Percentiles rank a stretch among this genome's conserved stretches.
Evolutionary conservation across 495 filamentous ascomycete species (phyloP).

Genomic region (Aspergillus baeticus): DNA sequence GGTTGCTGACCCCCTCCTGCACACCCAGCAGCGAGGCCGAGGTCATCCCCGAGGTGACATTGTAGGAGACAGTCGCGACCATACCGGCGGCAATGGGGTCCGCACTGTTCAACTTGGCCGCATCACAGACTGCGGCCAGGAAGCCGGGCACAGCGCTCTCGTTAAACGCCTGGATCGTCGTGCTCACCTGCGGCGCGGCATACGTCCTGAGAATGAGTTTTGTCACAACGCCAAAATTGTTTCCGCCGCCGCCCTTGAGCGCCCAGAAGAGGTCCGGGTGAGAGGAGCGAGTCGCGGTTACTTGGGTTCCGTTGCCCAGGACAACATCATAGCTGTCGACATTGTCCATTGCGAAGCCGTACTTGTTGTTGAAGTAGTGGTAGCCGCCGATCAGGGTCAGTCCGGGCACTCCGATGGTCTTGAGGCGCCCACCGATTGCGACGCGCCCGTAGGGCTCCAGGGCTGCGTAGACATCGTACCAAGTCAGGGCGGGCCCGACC

Average conservation of each 20-base stretch:
- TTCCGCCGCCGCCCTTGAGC: slow-evolving; percentile 36
- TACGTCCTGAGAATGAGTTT: slow-evolving; percentile 47
- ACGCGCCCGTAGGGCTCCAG: slow-evolving; percentile 39
- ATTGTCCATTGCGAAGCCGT: slow-evolving; percentile 34
- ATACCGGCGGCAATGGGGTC: slow-evolving; percentile 26
- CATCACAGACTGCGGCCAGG: slow-evolving; percentile 20
- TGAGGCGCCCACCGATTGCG: slow-evolving; percentile 48
- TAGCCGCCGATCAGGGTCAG: slow-evolving; percentile 27
- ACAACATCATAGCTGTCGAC: slow-evolving; percentile 31
- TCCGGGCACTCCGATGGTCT: slow-evolving; percentile 35
- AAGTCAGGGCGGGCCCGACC: slow-evolving; percentile 39
- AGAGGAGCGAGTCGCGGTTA: slow-evolving; percentile 20
- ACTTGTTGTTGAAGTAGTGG: slow-evolving; percentile 30
- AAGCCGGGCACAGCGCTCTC: slow-evolving; percentile 24
- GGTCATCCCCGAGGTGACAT: slow-evolving; percentile 17
- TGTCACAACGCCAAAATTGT: slow-evolving; percentile 46
- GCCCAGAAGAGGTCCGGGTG: slow-evolving; percentile 40
- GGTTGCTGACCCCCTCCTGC: slow-evolving; percentile 26
- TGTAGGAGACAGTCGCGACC: slow-evolving; percentile 23
- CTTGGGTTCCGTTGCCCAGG: slow-evolving; percentile 27
- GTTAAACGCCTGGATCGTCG: slow-evolving; percentile 33
- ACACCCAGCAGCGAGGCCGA: slow-evolving; percentile 24
- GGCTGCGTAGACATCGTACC: slow-evolving; percentile 38
- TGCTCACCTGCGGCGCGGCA: slow-evolving; percentile 34
- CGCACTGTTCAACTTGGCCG: slow-evolving; percentile 14